Percentiles rank a stretch among this genome's conserved stretches.
Conservation (phyloP, 108 stramenopile genomes). For the Fragilariopsis cylindrus region DNA sequence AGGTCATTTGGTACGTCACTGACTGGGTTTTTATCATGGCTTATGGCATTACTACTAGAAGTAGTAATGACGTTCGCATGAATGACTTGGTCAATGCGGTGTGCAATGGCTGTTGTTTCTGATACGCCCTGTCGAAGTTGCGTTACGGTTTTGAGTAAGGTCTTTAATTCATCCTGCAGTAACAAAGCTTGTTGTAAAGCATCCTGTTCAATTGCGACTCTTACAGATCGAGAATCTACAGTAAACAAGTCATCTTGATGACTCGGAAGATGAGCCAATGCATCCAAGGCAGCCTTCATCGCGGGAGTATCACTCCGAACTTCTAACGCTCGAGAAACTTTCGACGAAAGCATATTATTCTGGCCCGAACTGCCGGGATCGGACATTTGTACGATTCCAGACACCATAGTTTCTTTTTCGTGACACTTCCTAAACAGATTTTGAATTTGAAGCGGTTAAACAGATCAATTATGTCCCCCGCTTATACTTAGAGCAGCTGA, state of each 20-base stretch:
- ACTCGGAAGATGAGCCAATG: conserved; percentile 61
- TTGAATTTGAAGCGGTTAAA: no score
- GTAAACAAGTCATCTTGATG: conserved; percentile 35
- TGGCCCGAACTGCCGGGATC: background rate
- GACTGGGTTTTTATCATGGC: background rate
- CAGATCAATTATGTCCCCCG: no score
- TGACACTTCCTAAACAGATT: no score
- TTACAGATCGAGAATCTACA: conserved; percentile 75
- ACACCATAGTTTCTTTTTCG: no score
- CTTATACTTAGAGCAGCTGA: no score
- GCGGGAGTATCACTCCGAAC: conserved; percentile 86
- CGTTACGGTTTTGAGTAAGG: conserved; percentile 53
- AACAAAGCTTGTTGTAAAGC: conserved; percentile 75
- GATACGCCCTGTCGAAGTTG: conserved; percentile 49
- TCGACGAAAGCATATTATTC: conserved; percentile 66
- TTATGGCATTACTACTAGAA: background rate
- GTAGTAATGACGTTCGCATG: conserved; percentile 38
- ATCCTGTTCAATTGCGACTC: conserved; percentile 82
- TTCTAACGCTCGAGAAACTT: conserved; percentile 76
- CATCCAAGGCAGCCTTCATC: conserved; percentile 83
- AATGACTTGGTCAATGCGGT: conserved; percentile 47
- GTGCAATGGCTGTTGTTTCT: conserved; percentile 59
- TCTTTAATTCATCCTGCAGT: conserved; percentile 62
- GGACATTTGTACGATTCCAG: no score
- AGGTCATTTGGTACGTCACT: background rate